Percentiles rank a stretch among this genome's conserved stretches.
Conservation (phyloP, 164 flowering plant species). For the Warburgia ugandensis region DNA sequence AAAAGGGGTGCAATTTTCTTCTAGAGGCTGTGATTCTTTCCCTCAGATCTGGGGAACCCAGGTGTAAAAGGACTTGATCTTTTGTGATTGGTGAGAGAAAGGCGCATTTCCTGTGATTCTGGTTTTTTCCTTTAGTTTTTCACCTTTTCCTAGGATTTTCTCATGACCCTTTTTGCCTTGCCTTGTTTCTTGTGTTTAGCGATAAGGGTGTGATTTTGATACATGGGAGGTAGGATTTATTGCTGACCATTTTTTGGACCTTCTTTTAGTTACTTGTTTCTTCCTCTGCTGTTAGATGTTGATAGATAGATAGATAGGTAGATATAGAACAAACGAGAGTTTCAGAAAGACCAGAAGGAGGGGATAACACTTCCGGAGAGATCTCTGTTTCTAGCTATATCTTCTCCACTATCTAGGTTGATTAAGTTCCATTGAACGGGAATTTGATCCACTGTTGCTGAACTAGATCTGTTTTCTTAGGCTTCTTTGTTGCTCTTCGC, state of each 20-base stretch:
- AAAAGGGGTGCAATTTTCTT: background rate
- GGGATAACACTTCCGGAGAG: too few species aligned
- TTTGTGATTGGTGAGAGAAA: conserved; percentile 16
- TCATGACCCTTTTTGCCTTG: conserved; percentile 14
- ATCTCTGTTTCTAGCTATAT: too few species aligned
- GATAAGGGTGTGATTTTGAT: too few species aligned
- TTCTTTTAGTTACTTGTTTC: background rate
- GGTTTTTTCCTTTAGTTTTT: conserved; percentile 13
- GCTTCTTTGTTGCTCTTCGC: background rate
- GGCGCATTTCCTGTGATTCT: conserved; percentile 16
- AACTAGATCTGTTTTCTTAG: conserved; percentile 16
- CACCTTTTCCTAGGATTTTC: conserved; percentile 17
- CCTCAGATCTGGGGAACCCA: conserved; percentile 27
- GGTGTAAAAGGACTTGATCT: conserved; percentile 16
- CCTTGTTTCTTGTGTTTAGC: background rate
- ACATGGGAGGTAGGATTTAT: too few species aligned
- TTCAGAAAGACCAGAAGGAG: conserved; percentile 7
- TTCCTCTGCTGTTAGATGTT: conserved; percentile 3
- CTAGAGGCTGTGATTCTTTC: conserved; percentile 16
- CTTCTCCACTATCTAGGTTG: too few species aligned
- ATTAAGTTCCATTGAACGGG: conserved; percentile 7
- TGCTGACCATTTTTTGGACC: background rate
- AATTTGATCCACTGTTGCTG: conserved; percentile 13
- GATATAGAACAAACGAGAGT: background rate
- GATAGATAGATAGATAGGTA: background rate